phyloP scores from a whole-genome alignment of 371 early-diverging fungal species.

The Mucor circinelloides region DNA sequence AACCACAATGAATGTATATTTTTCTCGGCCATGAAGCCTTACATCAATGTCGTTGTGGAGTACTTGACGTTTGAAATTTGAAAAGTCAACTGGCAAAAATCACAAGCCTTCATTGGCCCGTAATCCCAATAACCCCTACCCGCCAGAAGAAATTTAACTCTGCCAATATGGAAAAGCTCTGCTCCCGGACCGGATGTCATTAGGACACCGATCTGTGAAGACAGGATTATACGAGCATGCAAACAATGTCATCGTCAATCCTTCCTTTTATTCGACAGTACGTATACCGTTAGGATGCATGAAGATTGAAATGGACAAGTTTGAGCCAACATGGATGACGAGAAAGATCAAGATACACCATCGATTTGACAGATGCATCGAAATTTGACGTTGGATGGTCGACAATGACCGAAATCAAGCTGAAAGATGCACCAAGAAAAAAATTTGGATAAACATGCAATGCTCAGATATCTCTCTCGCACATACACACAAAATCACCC shows the following conservation, averaged over 20 bases:
- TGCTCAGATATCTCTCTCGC: neutral
- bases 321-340: neutral
- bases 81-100: too few relatives aligned
- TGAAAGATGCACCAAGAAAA: neutral
- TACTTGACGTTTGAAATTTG: neutral
- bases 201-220: neutral
- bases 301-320: conserved; percentile 2
- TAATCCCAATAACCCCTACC: neutral
- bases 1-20: neutral
- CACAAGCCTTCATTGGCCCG: neutral
- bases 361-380: neutral
- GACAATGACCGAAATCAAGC: neutral
- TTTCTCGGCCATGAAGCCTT: neutral
- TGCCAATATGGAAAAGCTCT: neutral
- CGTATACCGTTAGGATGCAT: conserved; percentile 22
- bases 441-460: neutral
- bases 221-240: conserved; percentile 4
- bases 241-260: conserved; percentile 15
- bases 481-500: neutral
- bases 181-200: neutral
- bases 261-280: conserved; percentile 29
- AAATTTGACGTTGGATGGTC: neutral
- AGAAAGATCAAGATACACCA: neutral
- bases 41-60: neutral
- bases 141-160: neutral